These are phyloP conservation scores for Penicillium coffeae DNA, from an alignment of 495 filamentous ascomycete genomes.

Conservation along the genomic window DNA sequence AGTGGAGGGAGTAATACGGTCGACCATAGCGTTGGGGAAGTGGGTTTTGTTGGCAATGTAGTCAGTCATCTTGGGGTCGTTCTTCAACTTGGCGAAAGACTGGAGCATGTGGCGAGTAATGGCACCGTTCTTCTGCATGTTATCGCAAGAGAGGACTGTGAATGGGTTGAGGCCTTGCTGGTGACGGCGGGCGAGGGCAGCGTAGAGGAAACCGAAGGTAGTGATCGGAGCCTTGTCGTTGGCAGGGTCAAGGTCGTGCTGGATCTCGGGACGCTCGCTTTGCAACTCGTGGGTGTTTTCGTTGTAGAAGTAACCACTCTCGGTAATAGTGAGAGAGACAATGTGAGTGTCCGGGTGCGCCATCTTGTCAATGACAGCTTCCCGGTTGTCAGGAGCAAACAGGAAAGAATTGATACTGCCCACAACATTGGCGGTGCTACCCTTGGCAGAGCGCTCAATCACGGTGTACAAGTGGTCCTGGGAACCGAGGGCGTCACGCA, in stretches of 20 bases:
- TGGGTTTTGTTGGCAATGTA: constrained; percentile 40
- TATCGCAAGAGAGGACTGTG: constrained; percentile 50
- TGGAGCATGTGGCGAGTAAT: constrained; percentile 48
- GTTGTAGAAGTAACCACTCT: constrained; percentile 51
- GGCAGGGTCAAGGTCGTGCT: constrained; percentile 34
- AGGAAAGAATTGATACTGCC: constrained; percentile 49
- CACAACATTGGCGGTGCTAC: constrained; percentile 41
- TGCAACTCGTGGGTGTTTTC: constrained; percentile 49
- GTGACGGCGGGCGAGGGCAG: constrained; percentile 38
- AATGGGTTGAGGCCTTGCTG: constrained; percentile 42
- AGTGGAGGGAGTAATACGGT: constrained; percentile 48
- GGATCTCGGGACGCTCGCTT: constrained; percentile 43
- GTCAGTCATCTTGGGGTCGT: constrained; percentile 38
- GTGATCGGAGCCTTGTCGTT: constrained; percentile 39
- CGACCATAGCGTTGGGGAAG: constrained; percentile 51
- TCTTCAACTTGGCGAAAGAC: constrained; percentile 36
- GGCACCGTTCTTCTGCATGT: constrained; percentile 51
- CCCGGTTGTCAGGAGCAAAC: constrained; percentile 43
- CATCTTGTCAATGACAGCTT: constrained; percentile 48
- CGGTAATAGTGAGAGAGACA: constrained; percentile 49
- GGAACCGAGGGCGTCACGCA: constrained; percentile 41
- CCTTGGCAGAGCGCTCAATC: constrained; percentile 44
- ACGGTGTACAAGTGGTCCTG: constrained; percentile 49
- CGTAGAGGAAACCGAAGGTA: constrained; percentile 48
- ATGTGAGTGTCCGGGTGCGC: constrained; percentile 48